These are phyloP conservation scores for Cystobasidium tubakii DNA, from an alignment of 768 basidiomycete species.

Conservation along the genomic window DNA sequence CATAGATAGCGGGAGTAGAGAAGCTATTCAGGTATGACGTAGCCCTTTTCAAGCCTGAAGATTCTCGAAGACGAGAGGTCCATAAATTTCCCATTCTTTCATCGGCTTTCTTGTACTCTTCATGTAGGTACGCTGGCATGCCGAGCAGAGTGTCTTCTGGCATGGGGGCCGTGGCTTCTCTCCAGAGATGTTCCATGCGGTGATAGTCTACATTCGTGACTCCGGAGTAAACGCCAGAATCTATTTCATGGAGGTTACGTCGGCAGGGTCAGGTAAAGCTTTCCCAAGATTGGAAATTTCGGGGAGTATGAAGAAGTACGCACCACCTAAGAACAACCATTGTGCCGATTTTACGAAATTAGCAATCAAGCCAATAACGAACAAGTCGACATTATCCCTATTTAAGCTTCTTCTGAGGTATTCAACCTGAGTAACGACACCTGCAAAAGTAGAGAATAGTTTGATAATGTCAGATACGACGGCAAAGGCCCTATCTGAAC, in stretches of 20 bases:
- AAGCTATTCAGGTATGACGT: constrained; percentile 2
- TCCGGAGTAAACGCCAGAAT: not conserved
- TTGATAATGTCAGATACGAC: constrained; percentile 26
- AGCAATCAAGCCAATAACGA: constrained; percentile 23
- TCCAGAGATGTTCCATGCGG: constrained; percentile 31
- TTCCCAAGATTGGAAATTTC: not conserved
- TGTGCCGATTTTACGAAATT: constrained; percentile 12
- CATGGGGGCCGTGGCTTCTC: not conserved
- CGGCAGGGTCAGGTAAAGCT: not conserved
- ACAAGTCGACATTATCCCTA: constrained; percentile 25
- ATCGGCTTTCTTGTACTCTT: constrained; percentile 29
- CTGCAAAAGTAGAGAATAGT: not conserved
- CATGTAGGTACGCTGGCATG: not conserved
- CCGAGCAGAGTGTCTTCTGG: constrained; percentile 15
- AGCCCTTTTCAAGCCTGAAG: constrained; percentile 14
- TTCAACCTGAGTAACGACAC: constrained; percentile 3
- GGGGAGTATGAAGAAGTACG: not conserved
- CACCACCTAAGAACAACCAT: constrained; percentile 32
- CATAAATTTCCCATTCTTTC: constrained; percentile 16
- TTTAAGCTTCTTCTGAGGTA: not conserved
- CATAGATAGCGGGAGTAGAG: constrained; percentile 18
- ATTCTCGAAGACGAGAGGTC: constrained; percentile 1
- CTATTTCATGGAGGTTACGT: not conserved
- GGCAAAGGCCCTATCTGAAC: constrained; percentile 16
- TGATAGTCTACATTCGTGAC: constrained; percentile 27